Evolutionary conservation across 768 basidiomycete genomes (phyloP), one percentile per base, ranked within the genome.

Genomic region (Russula virescens): DNA sequence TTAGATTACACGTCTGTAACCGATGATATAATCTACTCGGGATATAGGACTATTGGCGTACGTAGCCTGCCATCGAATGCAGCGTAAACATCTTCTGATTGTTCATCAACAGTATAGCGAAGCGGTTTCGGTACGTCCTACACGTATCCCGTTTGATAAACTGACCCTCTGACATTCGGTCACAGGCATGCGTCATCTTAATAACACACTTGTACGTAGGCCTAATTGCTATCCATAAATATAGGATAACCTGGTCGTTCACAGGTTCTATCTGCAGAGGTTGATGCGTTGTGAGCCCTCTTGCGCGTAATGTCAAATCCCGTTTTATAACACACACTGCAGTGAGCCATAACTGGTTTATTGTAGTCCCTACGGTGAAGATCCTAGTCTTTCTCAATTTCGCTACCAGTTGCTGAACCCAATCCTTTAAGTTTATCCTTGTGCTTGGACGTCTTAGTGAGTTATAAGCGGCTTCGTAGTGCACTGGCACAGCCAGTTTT

Each of bases 301-400:
- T 26, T 28, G 28, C 31, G 49, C 9, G 47, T 18, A 18, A 18
- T 16, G 47, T 5, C 40, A 51, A 46, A 45, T 31, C 8, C 11
- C 11, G 21, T 25, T 53, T 21, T 34, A 56, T 31, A 8, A 31
- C 42, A 25, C 8, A 38, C 18, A 7, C 8, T 18, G 3, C 19
- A 68, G 66, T 68, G 50, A 68, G 66, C 66, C 66, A 66, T 4
- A 31, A 66, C 40, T 62, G 65, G 66, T 63, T n/a, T 19, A 52
- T 68, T 6, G 14, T 62, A 14, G 58, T 38, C 2, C 65, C 66
- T 14, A 21, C 65, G 57, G 66, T 68, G 42, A 62, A 43, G 19
- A 8, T 13, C 46, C 11, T 10, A n/a, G 8, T 56, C 38, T 43
- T 40, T n/a, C 5, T 55, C 11, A 26, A 55, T 34, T 19, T 25